Percentiles rank a stretch among this genome's conserved stretches.
These are phyloP conservation scores for Blechomonas ayalai DNA, from an alignment of 208 protist species.

Conservation along the genomic window DNA sequence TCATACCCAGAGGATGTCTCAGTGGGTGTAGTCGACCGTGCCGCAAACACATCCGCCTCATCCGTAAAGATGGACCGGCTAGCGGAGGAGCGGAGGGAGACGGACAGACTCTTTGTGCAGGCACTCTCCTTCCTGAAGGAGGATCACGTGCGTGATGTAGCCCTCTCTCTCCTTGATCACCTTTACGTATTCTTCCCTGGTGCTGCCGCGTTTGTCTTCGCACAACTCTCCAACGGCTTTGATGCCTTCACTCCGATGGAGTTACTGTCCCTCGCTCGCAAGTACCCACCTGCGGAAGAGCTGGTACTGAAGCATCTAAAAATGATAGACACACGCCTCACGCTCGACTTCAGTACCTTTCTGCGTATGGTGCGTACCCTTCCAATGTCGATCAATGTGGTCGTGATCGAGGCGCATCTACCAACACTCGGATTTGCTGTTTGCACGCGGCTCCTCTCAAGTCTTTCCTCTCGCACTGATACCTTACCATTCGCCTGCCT, in stretches of 20 bases:
- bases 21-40: no score
- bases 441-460: slow-evolving; percentile 56
- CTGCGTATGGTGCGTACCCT: slow-evolving; percentile 33
- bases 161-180: slow-evolving; percentile 30
- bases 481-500: slow-evolving; percentile 40
- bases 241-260: slow-evolving; percentile 36
- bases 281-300: slow-evolving; percentile 27
- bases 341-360: slow-evolving; percentile 63
- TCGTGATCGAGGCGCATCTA: slow-evolving; percentile 42
- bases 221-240: slow-evolving; percentile 21
- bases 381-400: slow-evolving; percentile 50
- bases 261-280: slow-evolving; percentile 42
- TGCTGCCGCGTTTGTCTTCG: slow-evolving; percentile 20
- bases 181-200: slow-evolving; percentile 32
- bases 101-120: slow-evolving; percentile 17
- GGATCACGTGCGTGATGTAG: slow-evolving; percentile 34
- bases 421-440: slow-evolving; percentile 46
- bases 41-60: no score
- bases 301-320: slow-evolving; percentile 31
- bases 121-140: slow-evolving; percentile 15
- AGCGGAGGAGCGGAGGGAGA: background rate
- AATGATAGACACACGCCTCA: slow-evolving; percentile 29
- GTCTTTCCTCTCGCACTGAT: slow-evolving; percentile 36
- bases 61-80: background rate
- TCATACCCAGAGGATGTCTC: no score